Evolutionary conservation across 164 flowering plant species (phyloP).

Genomic region (Umbilicus rupestris): DNA sequence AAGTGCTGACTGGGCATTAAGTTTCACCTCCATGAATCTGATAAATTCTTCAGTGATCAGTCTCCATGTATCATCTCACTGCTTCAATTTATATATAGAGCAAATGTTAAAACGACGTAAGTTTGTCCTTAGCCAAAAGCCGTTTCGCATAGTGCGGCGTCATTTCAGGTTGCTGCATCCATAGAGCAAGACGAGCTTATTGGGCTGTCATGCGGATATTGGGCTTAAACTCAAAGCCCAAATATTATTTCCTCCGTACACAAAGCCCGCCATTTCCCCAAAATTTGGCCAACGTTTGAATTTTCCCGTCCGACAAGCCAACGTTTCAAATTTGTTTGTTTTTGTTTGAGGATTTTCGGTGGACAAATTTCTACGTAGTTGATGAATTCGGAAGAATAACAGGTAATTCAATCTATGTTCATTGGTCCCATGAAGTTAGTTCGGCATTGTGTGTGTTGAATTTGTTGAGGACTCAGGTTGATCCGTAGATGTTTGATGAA

Average conservation of each 20-base stretch:
- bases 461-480: not conserved
- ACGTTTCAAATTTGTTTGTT: not conserved
- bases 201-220: too few species aligned
- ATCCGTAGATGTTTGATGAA: not conserved
- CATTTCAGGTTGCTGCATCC: too few species aligned
- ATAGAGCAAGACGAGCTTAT: too few species aligned
- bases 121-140: too few species aligned
- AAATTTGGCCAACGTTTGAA: too few species aligned
- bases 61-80: not conserved
- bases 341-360: not conserved
- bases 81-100: too few species aligned
- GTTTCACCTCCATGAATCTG: slow-evolving; percentile 3
- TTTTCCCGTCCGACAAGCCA: too few species aligned
- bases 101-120: too few species aligned
- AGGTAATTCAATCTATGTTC: not conserved
- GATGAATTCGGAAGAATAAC: not conserved
- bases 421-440: not conserved
- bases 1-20: slow-evolving; percentile 31
- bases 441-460: not conserved
- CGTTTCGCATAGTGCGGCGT: too few species aligned
- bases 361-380: not conserved
- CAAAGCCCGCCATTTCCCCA: too few species aligned
- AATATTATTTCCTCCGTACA: too few species aligned
- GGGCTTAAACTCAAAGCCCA: too few species aligned
- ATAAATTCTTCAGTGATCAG: not conserved